Evolutionary conservation across 345 rosid genomes (phyloP).

Genomic region (Populus nigra): DNA sequence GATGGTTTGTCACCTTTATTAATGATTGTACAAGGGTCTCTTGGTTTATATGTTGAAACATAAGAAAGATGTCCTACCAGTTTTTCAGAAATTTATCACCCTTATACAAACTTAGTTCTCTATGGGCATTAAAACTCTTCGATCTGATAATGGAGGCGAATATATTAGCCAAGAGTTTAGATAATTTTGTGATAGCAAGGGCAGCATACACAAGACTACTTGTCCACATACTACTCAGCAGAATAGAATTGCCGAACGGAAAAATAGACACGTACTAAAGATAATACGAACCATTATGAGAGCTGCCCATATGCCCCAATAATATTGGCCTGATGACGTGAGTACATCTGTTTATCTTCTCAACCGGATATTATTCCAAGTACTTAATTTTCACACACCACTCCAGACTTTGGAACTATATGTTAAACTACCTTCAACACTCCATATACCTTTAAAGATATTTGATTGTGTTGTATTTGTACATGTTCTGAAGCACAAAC

Average conservation of each 20-base stretch:
- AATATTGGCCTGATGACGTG: too few relatives aligned
- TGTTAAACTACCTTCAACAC: too few relatives aligned
- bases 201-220: background rate
- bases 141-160: background rate
- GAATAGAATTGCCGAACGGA: background rate
- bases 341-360: too few relatives aligned
- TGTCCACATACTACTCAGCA: background rate
- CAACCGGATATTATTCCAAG: fast-evolving
- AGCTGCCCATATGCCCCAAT: fast-evolving
- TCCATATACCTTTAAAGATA: too few relatives aligned
- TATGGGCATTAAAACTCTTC: background rate
- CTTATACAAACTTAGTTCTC: background rate
- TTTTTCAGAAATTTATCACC: background rate
- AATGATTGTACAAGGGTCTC: too few relatives aligned
- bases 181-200: background rate
- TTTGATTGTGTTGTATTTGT: too few relatives aligned
- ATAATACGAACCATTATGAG: fast-evolving
- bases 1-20: too few relatives aligned
- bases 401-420: too few relatives aligned
- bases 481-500: too few relatives aligned
- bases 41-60: too few relatives aligned
- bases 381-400: too few relatives aligned
- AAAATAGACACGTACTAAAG: background rate
- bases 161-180: background rate
- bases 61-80: too few relatives aligned